Conservation (phyloP, 495 filamentous ascomycete species). For the Aspergillus funiculosus region DNA sequence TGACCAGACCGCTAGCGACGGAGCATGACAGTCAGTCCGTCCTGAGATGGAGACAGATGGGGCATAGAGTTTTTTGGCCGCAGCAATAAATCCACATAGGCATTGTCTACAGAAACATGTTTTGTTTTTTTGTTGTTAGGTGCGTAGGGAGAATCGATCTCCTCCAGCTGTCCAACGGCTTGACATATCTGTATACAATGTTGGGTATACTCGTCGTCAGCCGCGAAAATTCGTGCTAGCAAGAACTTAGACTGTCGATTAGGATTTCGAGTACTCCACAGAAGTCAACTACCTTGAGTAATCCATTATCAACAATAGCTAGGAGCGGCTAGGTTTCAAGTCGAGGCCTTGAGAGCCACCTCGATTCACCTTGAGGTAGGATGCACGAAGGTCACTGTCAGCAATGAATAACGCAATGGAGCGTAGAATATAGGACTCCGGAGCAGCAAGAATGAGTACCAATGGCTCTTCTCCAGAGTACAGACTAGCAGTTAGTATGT, state of each 20-base stretch:
- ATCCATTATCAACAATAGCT: too few species aligned
- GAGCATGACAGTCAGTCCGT: too few species aligned
- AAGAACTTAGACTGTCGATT: background rate
- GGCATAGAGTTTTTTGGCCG: constrained; percentile 1
- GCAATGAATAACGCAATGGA: background rate
- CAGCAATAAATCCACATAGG: background rate
- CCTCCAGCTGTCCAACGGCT: background rate
- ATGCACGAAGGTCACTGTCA: background rate
- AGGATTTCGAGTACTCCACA: background rate
- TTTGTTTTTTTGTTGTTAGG: constrained; percentile 1
- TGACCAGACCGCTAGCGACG: too few species aligned
- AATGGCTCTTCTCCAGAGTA: too few species aligned
- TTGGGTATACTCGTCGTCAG: background rate
- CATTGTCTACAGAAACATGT: background rate
- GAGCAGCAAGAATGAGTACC: too few species aligned
- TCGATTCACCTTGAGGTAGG: too few species aligned
- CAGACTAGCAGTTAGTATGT: too few species aligned
- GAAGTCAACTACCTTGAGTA: background rate
- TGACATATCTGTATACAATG: background rate
- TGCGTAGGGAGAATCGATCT: background rate
- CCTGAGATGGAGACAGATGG: background rate
- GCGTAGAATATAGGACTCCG: too few species aligned
- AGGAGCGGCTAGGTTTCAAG: background rate
- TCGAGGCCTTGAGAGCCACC: too few species aligned
- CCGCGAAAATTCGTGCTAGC: background rate